These are phyloP conservation scores for Mikania micrantha DNA, from an alignment of 129 eudicot species.

Conservation along the genomic window DNA sequence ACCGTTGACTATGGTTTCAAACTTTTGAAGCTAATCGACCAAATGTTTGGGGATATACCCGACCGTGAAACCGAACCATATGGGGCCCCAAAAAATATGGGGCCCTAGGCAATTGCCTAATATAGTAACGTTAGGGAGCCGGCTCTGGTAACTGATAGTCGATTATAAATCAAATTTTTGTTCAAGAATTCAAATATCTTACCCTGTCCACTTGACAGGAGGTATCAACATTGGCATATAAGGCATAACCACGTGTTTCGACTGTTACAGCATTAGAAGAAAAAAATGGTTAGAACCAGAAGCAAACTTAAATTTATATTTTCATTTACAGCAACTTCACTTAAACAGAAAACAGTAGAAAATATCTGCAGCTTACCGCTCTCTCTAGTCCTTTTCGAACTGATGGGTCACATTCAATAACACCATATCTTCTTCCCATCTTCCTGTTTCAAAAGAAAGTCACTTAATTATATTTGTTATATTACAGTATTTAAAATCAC, in stretches of 20 bases:
- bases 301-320: background rate
- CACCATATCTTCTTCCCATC: constrained; percentile 63
- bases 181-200: constrained; percentile 19
- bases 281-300: background rate
- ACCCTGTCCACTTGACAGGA: constrained; percentile 98
- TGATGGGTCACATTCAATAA: constrained; percentile 81
- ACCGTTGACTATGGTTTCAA: no score
- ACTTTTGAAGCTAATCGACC: no score
- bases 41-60: no score
- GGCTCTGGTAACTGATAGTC: background rate
- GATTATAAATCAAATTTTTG: background rate
- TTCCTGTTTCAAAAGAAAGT: constrained; percentile 37
- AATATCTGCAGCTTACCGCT: constrained; percentile 45
- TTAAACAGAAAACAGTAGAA: background rate
- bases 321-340: background rate
- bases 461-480: background rate
- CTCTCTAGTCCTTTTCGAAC: constrained; percentile 75
- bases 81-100: no score
- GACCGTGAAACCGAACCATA: no score
- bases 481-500: background rate
- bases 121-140: no score
- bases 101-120: no score
- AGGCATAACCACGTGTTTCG: constrained; percentile 87
- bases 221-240: constrained; percentile 98
- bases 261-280: constrained; percentile 36